Percentiles rank a stretch among this genome's conserved stretches.
Conservation (phyloP, 257 asterid species). For the Mitragyna speciosa region DNA sequence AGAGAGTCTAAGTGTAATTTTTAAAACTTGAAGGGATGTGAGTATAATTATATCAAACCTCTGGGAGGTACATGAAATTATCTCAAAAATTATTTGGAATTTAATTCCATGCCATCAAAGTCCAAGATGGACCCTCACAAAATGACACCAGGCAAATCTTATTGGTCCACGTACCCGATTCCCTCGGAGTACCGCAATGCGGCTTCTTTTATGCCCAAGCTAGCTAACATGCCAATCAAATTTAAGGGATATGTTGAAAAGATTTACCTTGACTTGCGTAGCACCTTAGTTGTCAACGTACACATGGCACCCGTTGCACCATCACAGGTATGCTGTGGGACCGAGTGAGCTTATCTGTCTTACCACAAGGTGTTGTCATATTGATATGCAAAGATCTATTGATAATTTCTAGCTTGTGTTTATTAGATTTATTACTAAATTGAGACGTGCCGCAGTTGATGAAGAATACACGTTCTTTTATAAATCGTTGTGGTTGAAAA, state of each 20-base stretch:
- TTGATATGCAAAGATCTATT: not conserved
- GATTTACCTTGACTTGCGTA: not conserved
- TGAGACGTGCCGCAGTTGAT: slow-evolving; percentile 9
- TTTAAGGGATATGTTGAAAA: not conserved
- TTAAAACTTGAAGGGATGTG: too few species aligned
- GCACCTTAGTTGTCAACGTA: slow-evolving; percentile 1
- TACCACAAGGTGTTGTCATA: not conserved
- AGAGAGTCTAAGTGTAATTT: too few species aligned
- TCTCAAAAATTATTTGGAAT: not conserved
- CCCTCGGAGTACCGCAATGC: not conserved
- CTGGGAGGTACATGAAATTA: too few species aligned
- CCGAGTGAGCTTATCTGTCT: not conserved
- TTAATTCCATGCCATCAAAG: not conserved
- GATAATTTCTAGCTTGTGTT: too few species aligned
- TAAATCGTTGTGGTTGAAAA: not conserved
- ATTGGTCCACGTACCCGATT: slow-evolving; percentile 5
- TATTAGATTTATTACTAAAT: not conserved
- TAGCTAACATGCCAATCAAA: slow-evolving; percentile 8
- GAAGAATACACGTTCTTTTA: not conserved
- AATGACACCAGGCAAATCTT: not conserved
- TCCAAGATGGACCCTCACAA: not conserved
- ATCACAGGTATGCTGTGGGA: not conserved
- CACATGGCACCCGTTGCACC: slow-evolving; percentile 8
- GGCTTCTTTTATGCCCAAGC: not conserved
- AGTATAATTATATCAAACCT: too few species aligned